These are phyloP conservation scores for Cetraspora pellucida DNA, from an alignment of 192 early-diverging fungal species.

Conservation along the genomic window DNA sequence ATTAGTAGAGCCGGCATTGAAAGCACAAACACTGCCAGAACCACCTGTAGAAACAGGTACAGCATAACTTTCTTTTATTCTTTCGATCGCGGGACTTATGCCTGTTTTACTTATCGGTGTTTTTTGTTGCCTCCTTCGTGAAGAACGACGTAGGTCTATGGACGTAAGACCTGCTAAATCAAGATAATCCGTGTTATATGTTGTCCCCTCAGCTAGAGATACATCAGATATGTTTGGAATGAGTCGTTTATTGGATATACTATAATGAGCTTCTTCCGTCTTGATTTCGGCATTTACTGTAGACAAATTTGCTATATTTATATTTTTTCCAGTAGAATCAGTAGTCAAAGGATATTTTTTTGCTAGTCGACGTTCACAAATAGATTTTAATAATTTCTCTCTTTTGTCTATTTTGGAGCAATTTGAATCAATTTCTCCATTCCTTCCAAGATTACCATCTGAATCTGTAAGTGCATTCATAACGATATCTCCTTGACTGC, in stretches of 20 bases:
- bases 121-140: conserved; percentile 23
- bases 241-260: background rate
- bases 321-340: background rate
- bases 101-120: background rate
- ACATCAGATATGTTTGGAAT: background rate
- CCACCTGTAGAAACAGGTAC: background rate
- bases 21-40: background rate
- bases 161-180: conserved; percentile 37
- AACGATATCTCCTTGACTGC: background rate
- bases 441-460: background rate
- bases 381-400: conserved; percentile 52
- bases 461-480: background rate
- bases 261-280: background rate
- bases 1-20: too few species aligned
- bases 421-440: background rate
- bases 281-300: conserved; percentile 9
- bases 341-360: conserved; percentile 11
- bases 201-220: conserved; percentile 12
- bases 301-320: background rate
- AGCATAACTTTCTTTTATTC: conserved; percentile 23
- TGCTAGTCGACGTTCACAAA: conserved; percentile 37
- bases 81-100: background rate
- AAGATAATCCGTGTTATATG: conserved; percentile 38
- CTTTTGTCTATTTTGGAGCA: conserved; percentile 9
- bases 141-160: conserved; percentile 14